These are phyloP conservation scores for Darksidea phi DNA, from an alignment of 495 filamentous ascomycete genomes.

Conservation along the genomic window DNA sequence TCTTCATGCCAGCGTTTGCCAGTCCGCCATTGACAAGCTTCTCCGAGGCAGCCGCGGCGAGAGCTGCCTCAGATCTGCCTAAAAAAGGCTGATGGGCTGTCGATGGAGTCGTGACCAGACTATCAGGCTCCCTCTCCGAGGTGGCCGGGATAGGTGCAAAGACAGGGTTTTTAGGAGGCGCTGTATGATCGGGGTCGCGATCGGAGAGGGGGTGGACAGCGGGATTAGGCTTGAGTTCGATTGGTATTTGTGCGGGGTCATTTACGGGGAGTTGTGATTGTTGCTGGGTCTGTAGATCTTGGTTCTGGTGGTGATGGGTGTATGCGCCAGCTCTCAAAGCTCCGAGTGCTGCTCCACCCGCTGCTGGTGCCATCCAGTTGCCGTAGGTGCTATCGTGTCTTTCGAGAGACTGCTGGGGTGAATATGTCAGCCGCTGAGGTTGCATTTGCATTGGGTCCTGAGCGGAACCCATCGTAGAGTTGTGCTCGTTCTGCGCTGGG, in stretches of 20 bases:
- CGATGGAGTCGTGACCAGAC: constrained; percentile 25
- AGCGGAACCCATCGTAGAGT: not conserved
- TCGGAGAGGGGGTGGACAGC: not conserved
- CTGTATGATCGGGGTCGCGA: not conserved
- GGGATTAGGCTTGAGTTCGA: not conserved
- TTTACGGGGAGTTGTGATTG: constrained; percentile 1
- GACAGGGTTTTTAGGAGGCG: not conserved
- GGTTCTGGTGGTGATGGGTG: constrained; percentile 22
- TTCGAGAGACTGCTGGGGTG: not conserved
- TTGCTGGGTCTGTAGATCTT: constrained; percentile 8
- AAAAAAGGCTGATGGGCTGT: constrained; percentile 24
- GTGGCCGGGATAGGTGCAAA: not conserved
- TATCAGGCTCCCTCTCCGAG: constrained; percentile 14
- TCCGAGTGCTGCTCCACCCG: constrained; percentile 39
- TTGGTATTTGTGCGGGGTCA: not conserved
- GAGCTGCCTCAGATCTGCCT: constrained; percentile 26
- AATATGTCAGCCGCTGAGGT: not conserved
- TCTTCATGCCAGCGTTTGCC: constrained; percentile 31
- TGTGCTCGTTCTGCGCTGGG: constrained; percentile 3
- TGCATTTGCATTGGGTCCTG: constrained; percentile 1
- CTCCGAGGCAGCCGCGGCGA: constrained; percentile 13
- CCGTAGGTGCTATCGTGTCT: constrained; percentile 40
- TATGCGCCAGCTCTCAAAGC: constrained; percentile 35
- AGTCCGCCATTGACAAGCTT: constrained; percentile 14
- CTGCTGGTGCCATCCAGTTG: constrained; percentile 45